Base-by-base conservation (phyloP, 768 basidiomycete species). In the Cystobasidiopsis lactophilus region DNA sequence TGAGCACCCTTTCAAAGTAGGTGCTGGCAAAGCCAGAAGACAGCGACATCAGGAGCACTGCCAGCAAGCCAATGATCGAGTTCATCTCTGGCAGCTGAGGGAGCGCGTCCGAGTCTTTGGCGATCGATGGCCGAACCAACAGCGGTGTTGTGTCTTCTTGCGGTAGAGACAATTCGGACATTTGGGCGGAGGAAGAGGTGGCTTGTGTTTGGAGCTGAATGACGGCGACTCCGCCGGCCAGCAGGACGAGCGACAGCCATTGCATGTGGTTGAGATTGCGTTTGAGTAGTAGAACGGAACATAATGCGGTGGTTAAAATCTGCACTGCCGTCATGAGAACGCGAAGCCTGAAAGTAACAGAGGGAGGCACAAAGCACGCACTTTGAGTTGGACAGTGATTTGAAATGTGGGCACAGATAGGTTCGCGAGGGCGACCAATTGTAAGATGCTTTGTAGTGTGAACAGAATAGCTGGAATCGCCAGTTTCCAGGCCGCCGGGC, bases 1-100 rank as follows among this genome's bases (percentile, higher is more conserved):
- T 96, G 57, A 89, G 71, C 35, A 85, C 83, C 78, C 88, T 85
- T 69, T 96, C 89, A 59, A 96, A 95, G 69, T 91, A 93, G 24
- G 88, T 85, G 2, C 88, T 85, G 0, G 89, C 88, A 45, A 95
- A 77, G 23, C 91, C 89, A 0, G 86, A 91, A 0, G 88, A 91
- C 63, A 91, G 77, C 69, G 88, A 93, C 0, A 89, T 86, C 9
- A 80, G 76, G 7, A 77, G 72, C 52, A 96, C 88, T 1, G 89
- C 88, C 46, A 80, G 63, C 68, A 95, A 85, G 0, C 89, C 89
- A 58, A 77, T 82, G 55, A 81, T 63, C 3, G 79, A 77, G 54
- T 78, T 75, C 81, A 91, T 88, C 39, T 73, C 69, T 16, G 40
- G 51, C 57, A 35, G 33, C 16, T 35, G 33, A n/a, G n/a, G n/a